Evolutionary conservation across 345 rosid genomes (phyloP).

Genomic region (Ceriops zippeliana): DNA sequence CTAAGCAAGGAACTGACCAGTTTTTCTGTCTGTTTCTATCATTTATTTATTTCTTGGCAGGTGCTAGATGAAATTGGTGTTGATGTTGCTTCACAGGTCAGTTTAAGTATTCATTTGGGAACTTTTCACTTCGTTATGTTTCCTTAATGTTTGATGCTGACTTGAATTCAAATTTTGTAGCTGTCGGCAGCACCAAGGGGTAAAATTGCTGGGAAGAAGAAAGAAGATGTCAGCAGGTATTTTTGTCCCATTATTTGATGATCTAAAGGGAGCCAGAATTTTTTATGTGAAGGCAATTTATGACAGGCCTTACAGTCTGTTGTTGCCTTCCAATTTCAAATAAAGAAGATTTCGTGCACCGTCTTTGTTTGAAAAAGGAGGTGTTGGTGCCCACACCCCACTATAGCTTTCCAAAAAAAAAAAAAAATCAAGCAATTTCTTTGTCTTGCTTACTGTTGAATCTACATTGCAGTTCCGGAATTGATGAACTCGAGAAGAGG

Average conservation of each 20-base stretch:
- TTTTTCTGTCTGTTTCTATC: not conserved
- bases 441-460: constrained; percentile 1
- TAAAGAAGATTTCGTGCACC: not conserved
- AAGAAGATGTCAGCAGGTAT: constrained; percentile 68
- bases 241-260: not conserved
- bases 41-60: constrained; percentile 33
- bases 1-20: constrained; percentile 2
- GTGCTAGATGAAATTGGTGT: constrained; percentile 96
- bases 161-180: constrained; percentile 35
- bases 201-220: constrained; percentile 60
- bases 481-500: constrained; percentile 80
- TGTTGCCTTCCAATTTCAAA: not conserved
- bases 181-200: constrained; percentile 83
- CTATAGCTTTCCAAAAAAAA: not conserved
- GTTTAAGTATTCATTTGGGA: constrained; percentile 14
- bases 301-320: not conserved
- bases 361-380: not conserved
- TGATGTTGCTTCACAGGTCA: constrained; percentile 90
- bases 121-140: not conserved
- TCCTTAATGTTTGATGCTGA: constrained; percentile 8
- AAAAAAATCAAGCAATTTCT: not conserved
- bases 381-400: not conserved
- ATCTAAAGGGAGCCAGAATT: not conserved
- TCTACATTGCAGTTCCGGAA: constrained; percentile 54
- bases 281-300: not conserved